Base-by-base conservation (phyloP, 805 yeast genomes). In the Ogataea methanolica region DNA sequence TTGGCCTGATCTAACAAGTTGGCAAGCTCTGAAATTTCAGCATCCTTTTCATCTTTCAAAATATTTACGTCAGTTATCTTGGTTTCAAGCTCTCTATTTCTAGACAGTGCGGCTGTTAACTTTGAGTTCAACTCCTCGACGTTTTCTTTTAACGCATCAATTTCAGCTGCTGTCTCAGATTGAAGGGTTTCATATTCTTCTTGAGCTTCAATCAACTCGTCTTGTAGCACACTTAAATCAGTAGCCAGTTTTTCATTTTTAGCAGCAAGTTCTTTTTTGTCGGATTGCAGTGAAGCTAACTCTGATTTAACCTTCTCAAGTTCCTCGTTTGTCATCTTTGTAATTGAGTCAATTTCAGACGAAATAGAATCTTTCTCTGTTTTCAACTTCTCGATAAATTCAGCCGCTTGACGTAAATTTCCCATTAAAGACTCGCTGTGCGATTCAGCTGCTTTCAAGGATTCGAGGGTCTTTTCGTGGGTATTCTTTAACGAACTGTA, bases 71-170 rank as follows among this genome's bases (percentile, higher is more conserved):
- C 29, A 15, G 42, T 46, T 6, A 60, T 33, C 16, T 58, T 48
- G 0, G 46, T 37, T 14, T 43, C 44, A 9, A 60, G 34, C 5
- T 38, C 45, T 6, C 39, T 42, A 17, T 54, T 54, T 23, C 39
- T 31, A 7, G 48, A 48, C 26, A 48, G 45, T 21, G 47, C 41
- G 1, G 36, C 19, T 14, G 48, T 53, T 22, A 52, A 33, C 21
- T 49, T 48, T 15, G 46, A 51, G n/a, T 63, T 59, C 39, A 66
- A 49, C 14, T 54, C 53, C 33, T 58, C 64, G 19, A 68, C 51
- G 33, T 62, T 61, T 5, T 57, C 50, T 1, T 78, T 78, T 16
- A 79, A 59, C 1, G 52, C 51, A 3, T 56, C 52, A 19, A 53
- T 40, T 23, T 62, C 60, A 12, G 49, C 53, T 5, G 52, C 22